A percentile compares a stretch with the other conserved stretches of the same genome.
Evolutionary conservation across 331 rosid genomes (phyloP).

Genomic region (Quercus lobata): DNA sequence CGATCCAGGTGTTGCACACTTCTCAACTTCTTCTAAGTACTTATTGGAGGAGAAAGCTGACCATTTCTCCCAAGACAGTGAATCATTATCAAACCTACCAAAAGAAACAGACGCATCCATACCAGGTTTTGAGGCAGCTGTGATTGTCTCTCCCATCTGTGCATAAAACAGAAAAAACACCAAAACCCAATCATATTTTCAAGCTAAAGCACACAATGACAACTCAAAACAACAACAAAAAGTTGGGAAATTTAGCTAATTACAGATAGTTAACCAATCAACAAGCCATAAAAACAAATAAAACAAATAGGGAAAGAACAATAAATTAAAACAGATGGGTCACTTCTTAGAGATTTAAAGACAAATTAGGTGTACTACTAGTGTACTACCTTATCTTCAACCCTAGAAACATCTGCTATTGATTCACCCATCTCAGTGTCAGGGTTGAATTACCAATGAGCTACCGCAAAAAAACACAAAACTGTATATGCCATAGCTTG

Average conservation of each 20-base stretch:
- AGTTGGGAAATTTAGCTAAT: conserved; percentile 13
- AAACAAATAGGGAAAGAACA: conserved; percentile 22
- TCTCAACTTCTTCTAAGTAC: conserved; percentile 96
- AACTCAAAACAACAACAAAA: conserved; percentile 27
- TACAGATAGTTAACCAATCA: conserved; percentile 17
- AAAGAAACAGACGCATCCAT: conserved; percentile 91
- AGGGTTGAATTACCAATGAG: conserved; percentile 24
- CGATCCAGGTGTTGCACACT: conserved; percentile 96
- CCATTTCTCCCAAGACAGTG: conserved; percentile 98
- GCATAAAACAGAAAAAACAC: conserved; percentile 19
- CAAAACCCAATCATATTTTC: conserved; percentile 27
- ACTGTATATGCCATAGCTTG: conserved; percentile 15
- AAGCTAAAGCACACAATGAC: conserved; percentile 18
- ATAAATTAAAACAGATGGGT: conserved; percentile 3
- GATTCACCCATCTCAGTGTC: conserved; percentile 50
- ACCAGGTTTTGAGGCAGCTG: conserved; percentile 41
- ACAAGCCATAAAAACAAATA: conserved; percentile 8
- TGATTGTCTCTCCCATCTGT: conserved; percentile 58
- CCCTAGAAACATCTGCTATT: conserved; percentile 36
- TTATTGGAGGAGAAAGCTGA: conserved; percentile 87
- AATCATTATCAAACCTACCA: conserved; percentile 90
- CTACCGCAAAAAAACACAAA: conserved; percentile 18
- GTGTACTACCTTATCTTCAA: conserved; percentile 53
- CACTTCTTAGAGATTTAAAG: conserved; percentile 21
- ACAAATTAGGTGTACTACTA: conserved; percentile 11